Evolutionary conservation across 805 yeast species (phyloP), one percentile per base, ranked within the genome.

Genomic region (Schizosaccharomyces pombe): DNA sequence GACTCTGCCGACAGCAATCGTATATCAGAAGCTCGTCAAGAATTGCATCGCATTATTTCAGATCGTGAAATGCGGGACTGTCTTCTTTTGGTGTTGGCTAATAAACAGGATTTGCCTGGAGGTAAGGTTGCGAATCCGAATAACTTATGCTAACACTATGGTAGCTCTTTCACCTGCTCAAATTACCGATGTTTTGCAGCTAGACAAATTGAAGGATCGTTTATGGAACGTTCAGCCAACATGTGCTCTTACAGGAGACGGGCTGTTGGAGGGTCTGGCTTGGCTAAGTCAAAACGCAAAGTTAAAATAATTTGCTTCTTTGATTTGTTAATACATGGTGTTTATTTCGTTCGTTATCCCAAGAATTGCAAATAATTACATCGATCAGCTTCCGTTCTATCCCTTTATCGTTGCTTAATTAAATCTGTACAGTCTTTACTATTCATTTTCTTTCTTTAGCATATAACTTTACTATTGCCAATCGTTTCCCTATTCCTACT

Each of bases 161-260:
- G 28, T 49, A 49, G 53, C 89, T 52, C 69, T 80, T 69, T 80
- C 76, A 62, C 89, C 94, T 54, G 79, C 79, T 64, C 89, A 86
- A 62, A 70, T 86, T 58, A 82, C 86, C 56, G 83, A 82, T 60
- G 71, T 72, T 59, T 74, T 86, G 57, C 78, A 80, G 56, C 72
- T 87, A 66, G 69, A 74, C 53, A 65, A 77, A 55, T 74, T 77
- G 61, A 73, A 79, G 56, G 77, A 76, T 54, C 89, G 86, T 64
- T 72, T 80, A 55, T 87, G 94, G 94, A 82, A 91, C 53, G 93
- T 87, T 37, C 83, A 87, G 57, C 95, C 95, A 24, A 80, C 94
- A 29, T 80, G 85, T 60, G 95, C 94, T 32, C 76, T 79, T 58
- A 82, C 85, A 56, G 95, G 95, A 29, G 86, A 85, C 56, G 96